phyloP scores from a whole-genome alignment of 306 rosid genomes.

The Cucumis cinereus region DNA sequence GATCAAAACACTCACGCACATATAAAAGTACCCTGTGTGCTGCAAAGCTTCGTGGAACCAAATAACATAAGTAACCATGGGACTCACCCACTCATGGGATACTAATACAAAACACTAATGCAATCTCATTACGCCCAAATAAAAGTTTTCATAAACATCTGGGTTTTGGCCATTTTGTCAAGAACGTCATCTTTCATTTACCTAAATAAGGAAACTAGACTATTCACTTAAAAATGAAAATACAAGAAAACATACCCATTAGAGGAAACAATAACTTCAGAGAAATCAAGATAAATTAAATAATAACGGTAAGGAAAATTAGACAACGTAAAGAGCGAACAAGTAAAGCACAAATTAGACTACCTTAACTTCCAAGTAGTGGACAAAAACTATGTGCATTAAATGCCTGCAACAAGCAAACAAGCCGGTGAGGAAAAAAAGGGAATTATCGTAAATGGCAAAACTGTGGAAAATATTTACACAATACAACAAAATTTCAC shows the following conservation, averaged over 20 bases:
- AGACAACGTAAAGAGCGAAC: neutral
- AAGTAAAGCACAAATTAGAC: conserved; percentile 6
- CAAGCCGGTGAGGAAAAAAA: conserved; percentile 8
- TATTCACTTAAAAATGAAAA: neutral
- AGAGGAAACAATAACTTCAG: neutral
- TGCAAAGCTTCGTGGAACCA: neutral
- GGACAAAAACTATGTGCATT: conserved; percentile 91
- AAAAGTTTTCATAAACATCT: neutral
- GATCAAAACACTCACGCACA: neutral
- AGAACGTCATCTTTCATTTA: neutral
- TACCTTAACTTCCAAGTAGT: conserved; percentile 94
- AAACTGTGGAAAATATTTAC: too few species aligned
- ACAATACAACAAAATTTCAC: too few species aligned
- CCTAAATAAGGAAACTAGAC: neutral
- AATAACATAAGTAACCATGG: neutral
- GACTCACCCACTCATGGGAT: neutral
- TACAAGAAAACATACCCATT: neutral
- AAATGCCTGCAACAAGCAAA: conserved; percentile 54
- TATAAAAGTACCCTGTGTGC: neutral
- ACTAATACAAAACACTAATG: too few species aligned
- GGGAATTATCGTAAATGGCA: too few species aligned
- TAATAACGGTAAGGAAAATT: neutral
- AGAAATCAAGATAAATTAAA: conserved; percentile 5
- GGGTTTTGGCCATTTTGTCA: neutral
- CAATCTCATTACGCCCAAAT: neutral